Conservation (phyloP, 257 asterid genomes). For the Striga asiatica region DNA sequence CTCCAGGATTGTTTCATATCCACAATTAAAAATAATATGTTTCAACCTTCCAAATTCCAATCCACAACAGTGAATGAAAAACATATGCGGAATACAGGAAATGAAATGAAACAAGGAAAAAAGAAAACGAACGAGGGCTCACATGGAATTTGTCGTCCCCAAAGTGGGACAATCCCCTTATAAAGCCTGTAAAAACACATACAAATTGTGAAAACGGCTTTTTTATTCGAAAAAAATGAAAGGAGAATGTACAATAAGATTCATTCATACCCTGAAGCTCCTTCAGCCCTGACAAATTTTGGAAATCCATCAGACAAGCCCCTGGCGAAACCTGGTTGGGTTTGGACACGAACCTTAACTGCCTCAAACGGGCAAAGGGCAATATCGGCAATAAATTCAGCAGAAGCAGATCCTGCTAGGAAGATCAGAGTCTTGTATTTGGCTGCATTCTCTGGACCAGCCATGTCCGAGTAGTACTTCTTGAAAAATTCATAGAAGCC, state of each 20-base stretch:
- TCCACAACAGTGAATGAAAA: too few relatives aligned
- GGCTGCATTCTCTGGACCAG: conserved; percentile 49
- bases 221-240: not conserved
- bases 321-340: conserved; percentile 54
- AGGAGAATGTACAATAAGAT: not conserved
- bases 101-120: too few relatives aligned
- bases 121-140: not conserved
- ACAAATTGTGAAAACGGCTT: not conserved
- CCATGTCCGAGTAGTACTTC: conserved; percentile 50
- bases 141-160: conserved; percentile 64
- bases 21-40: too few relatives aligned
- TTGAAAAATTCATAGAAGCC: conserved; percentile 58
- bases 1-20: too few relatives aligned
- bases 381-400: conserved; percentile 51
- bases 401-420: conserved; percentile 63
- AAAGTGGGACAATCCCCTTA: conserved; percentile 49
- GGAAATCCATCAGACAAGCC: conserved; percentile 52
- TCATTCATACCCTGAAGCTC: conserved; percentile 43
- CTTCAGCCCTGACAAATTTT: conserved; percentile 50
- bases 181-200: conserved; percentile 29
- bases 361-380: conserved; percentile 60
- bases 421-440: conserved; percentile 50
- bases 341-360: conserved; percentile 61
- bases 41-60: too few relatives aligned
- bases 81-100: too few relatives aligned